Base-by-base conservation (phyloP, 768 basidiomycete genomes). In the Lactarius deliciosus region DNA sequence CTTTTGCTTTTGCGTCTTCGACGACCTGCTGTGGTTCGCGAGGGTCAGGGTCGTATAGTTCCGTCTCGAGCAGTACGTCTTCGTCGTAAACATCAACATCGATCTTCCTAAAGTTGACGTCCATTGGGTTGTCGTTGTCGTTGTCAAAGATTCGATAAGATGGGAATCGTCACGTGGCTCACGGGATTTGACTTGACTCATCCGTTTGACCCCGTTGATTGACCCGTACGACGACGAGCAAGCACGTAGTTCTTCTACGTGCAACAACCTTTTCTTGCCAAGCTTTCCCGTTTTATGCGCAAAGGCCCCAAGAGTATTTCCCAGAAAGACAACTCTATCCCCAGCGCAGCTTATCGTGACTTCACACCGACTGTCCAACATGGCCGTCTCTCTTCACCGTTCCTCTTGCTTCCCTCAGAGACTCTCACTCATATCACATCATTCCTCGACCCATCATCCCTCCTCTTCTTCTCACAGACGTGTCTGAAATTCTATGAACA, bases 71-170 rank as follows among this genome's bases (percentile, higher is more conserved):
- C 8, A 98, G 78, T 28, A 87, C 84, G 72, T 98, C 96, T 76
- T 98, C 96, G 75, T 98, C 96, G 79, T 87, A 93, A 47, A 80
- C 83, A 79, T 98, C 96, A 74, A 98, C 90, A 79, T 98, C 89
- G 78, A 97, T 94, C 78, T 95, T 96, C 72, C 96, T 83, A 78
- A 94, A 97, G 61, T 87, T 85, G 67, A 75, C 75, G 57, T 83
- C 81, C 80, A 82, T 78, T 15, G 62, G 47, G 61, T 28, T 41
- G 53, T 62, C 7, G 60, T 5, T 9, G 20, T 57, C 57, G 57
- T 38, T 18, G 56, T 30, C 18, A 11, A 18, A 55, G 45, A 47
- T 47, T 9, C 47, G 47, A 50, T 25, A 3, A 25, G 50, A 13
- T 25, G 25, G 15, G n/a, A 15, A 28, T 11, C 5, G 18, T 0